Evolutionary conservation across 2,329 filamentous ascomycete species (phyloP), one percentile per base, ranked within the genome.

Genomic region (Colletotrichum viniferum): DNA sequence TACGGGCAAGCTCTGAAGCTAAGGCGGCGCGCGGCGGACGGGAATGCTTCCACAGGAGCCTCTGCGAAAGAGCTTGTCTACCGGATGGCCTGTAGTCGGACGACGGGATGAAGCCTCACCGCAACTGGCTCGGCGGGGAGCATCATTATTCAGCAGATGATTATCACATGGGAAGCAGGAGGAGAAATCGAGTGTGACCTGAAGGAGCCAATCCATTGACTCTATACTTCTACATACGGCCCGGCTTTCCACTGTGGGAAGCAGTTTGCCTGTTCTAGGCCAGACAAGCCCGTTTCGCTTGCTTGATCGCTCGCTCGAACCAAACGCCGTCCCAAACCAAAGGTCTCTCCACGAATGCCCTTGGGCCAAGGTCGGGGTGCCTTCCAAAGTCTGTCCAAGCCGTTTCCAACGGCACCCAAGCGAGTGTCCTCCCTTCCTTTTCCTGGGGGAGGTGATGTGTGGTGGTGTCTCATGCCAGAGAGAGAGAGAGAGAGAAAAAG

Each of bases 221-320:
- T 75, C 55, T 58, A 58, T 73, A 64, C 32, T 68, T 75, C 73
- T 75, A 75, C 73, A 75, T 52, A 75, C 63, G 43, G 73, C 69
- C 73, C 56, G 73, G 69, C 68, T 56, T 75, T 64, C 73, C 62
- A 48, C 38, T 48, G 36, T 60, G 5, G 69, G 73, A 73, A 38
- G 38, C 56, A 72, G 69, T 48, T 18, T 48, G 38, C 38, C 73
- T 75, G 48, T 73, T 75, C 62, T 34, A 58, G 69, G 63, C 73
- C 69, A 60, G 73, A 36, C 58, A 63, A 63, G 73, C 43, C 69
- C 48, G 58, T 73, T 58, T 75, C 73, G 69, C 62, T 75, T 18
- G 38, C 38, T 48, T 48, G 38, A 48, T 48, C 38, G 38, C 38
- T 48, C 38, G 38, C 38, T 48, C 56, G 38, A 34, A 62, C 73